phyloP scores from a whole-genome alignment of 2,329 filamentous ascomycete species.

The Botryotinia convoluta region DNA sequence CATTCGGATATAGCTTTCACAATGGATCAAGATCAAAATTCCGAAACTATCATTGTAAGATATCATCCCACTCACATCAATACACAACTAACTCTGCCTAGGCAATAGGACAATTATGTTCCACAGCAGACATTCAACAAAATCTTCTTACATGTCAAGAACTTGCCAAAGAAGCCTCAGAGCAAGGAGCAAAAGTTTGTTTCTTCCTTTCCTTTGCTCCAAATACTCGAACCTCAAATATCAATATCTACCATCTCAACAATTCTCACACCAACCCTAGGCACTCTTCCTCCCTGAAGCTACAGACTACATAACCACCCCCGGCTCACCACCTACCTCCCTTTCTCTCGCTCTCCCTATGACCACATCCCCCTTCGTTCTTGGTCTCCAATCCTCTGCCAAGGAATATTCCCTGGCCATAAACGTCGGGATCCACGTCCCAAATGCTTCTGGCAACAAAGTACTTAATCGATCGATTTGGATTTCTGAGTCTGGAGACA shows the following conservation, averaged over 20 bases:
- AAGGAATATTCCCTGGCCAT: slow-evolving; percentile 63
- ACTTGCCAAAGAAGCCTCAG: slow-evolving; percentile 69
- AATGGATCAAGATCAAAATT: neutral
- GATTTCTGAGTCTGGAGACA: slow-evolving; percentile 60
- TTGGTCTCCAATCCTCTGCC: slow-evolving; percentile 69
- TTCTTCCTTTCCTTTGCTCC: neutral
- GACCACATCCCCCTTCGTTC: slow-evolving; percentile 67
- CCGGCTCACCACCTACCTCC: slow-evolving; percentile 58
- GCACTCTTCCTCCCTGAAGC: slow-evolving; percentile 91
- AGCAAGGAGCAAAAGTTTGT: slow-evolving; percentile 72
- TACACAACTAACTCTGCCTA: slow-evolving; percentile 39
- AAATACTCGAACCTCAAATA: slow-evolving; percentile 9
- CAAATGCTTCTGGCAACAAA: slow-evolving; percentile 45
- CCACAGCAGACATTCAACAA: slow-evolving; percentile 69
- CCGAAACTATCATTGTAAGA: slow-evolving; percentile 16
- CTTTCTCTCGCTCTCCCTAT: slow-evolving; percentile 68
- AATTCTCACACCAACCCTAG: slow-evolving; percentile 40
- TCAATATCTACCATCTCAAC: neutral
- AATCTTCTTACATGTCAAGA: slow-evolving; percentile 77
- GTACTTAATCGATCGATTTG: slow-evolving; percentile 65
- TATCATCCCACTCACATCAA: neutral
- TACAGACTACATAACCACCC: slow-evolving; percentile 59
- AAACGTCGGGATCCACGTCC: slow-evolving; percentile 85
- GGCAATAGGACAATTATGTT: slow-evolving; percentile 89
- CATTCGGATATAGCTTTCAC: neutral